Evolutionary conservation across 192 early-diverging fungal species (phyloP).

Genomic region (Rhizoclosmatium sp.): DNA sequence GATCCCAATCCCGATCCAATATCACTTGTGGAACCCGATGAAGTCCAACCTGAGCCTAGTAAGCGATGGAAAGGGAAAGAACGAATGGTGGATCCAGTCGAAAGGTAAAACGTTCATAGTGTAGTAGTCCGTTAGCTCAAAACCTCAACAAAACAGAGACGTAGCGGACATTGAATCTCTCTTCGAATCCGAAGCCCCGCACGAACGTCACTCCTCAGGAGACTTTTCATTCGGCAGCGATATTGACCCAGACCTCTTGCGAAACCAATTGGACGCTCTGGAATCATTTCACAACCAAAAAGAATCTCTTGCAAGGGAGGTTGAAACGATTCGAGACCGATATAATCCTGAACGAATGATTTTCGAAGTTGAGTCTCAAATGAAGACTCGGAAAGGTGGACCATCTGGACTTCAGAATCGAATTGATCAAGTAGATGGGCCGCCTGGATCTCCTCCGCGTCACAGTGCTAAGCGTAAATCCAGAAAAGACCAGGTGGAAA

Average conservation of each 20-base stretch:
- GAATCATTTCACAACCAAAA: constrained; percentile 12
- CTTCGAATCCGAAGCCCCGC: neutral
- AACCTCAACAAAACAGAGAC: neutral
- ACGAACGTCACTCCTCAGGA: neutral
- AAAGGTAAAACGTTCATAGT: neutral
- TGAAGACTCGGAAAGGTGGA: neutral
- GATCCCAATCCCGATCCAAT: too few relatives aligned
- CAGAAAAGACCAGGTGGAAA: constrained; percentile 12
- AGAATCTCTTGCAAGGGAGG: neutral
- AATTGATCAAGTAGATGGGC: constrained; percentile 28
- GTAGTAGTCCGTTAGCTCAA: neutral
- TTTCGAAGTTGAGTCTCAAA: neutral
- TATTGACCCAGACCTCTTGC: constrained; percentile 4
- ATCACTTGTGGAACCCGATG: neutral
- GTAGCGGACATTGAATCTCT: constrained; percentile 12
- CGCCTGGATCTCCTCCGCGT: constrained; percentile 3
- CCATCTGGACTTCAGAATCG: neutral
- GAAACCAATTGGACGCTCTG: neutral
- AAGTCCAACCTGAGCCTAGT: neutral
- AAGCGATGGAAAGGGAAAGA: constrained; percentile 7
- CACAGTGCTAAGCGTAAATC: neutral
- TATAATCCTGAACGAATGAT: neutral
- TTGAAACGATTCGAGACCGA: neutral
- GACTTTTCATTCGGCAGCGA: neutral
- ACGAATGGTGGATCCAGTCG: neutral